Percentiles rank a stretch among this genome's conserved stretches.
These are phyloP conservation scores for Ophiostoma montium DNA, from an alignment of 2,329 filamentous ascomycete species.

Conservation along the genomic window DNA sequence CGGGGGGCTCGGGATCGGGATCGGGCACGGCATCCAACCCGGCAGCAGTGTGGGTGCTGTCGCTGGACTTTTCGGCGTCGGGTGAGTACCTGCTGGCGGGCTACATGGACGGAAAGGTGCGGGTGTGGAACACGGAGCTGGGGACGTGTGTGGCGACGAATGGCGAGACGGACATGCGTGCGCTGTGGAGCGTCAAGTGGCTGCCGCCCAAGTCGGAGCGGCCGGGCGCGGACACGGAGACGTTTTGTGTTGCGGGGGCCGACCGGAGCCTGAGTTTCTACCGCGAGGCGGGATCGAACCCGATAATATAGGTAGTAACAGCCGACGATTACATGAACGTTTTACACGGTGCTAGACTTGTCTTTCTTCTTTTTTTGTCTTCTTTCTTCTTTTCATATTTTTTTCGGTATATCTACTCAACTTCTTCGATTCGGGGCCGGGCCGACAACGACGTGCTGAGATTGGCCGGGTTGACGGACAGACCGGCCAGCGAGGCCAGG, in stretches of 20 bases:
- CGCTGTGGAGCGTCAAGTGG: slow-evolving; percentile 75
- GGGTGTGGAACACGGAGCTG: slow-evolving; percentile 86
- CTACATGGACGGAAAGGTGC: slow-evolving; percentile 83
- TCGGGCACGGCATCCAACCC: slow-evolving; percentile 41
- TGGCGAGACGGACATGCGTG: slow-evolving; percentile 71
- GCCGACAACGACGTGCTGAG: neutral
- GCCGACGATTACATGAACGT: too few species aligned
- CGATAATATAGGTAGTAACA: slow-evolving; percentile 11
- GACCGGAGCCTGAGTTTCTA: slow-evolving; percentile 70
- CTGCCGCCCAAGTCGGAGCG: slow-evolving; percentile 49
- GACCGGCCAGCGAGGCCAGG: slow-evolving; percentile 26
- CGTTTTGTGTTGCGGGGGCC: slow-evolving; percentile 67
- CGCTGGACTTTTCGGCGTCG: slow-evolving; percentile 82
- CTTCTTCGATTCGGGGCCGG: slow-evolving; percentile 13
- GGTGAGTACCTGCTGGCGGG: slow-evolving; percentile 85
- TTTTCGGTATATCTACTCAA: slow-evolving; percentile 7
- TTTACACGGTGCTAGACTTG: too few species aligned
- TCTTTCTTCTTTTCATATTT: neutral
- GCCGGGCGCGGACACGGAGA: slow-evolving; percentile 31
- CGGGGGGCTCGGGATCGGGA: too few species aligned
- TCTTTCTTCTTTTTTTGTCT: too few species aligned
- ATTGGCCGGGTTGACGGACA: slow-evolving; percentile 16
- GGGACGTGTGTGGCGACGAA: slow-evolving; percentile 82
- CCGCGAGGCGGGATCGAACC: slow-evolving; percentile 45
- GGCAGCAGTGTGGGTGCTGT: slow-evolving; percentile 77